These are phyloP conservation scores for Macrolepiota dolichaula DNA, from an alignment of 768 basidiomycete genomes.

Conservation along the genomic window DNA sequence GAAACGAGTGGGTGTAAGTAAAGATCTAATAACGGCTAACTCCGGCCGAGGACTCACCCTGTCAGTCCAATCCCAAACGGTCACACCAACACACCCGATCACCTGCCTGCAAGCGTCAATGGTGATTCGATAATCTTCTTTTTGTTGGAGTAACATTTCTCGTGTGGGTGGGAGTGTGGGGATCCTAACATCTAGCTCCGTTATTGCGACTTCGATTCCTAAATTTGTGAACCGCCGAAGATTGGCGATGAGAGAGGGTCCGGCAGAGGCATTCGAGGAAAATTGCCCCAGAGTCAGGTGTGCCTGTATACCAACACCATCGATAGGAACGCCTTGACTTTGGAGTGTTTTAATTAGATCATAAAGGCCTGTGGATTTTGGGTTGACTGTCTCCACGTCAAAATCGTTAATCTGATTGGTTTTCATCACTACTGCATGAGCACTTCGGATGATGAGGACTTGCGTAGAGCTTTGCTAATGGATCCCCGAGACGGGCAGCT, in stretches of 20 bases:
- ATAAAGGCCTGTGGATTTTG: not conserved
- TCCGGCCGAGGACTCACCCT: constrained; percentile 16
- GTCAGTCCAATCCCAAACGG: constrained; percentile 45
- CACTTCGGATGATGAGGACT: not conserved
- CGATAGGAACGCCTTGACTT: constrained; percentile 46
- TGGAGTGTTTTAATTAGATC: constrained; percentile 44
- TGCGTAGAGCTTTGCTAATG: not conserved
- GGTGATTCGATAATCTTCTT: constrained; percentile 54
- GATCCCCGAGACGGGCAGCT: not conserved
- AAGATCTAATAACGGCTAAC: not conserved
- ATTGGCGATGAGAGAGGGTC: constrained; percentile 35
- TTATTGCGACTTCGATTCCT: constrained; percentile 66
- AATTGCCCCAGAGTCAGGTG: constrained; percentile 61
- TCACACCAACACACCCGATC: constrained; percentile 39
- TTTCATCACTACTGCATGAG: not conserved
- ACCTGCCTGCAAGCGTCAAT: constrained; percentile 51
- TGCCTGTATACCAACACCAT: constrained; percentile 59
- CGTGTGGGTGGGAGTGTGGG: constrained; percentile 42
- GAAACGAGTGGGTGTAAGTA: not conserved
- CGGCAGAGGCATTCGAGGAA: constrained; percentile 23
- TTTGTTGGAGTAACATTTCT: constrained; percentile 49
- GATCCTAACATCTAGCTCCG: constrained; percentile 67
- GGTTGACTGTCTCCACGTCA: not conserved
- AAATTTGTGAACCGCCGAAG: constrained; percentile 52
- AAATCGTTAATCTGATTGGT: not conserved